Evolutionary conservation across 164 flowering plant genomes (phyloP), one percentile per base, ranked within the genome.

Genomic region (Santalum album): DNA sequence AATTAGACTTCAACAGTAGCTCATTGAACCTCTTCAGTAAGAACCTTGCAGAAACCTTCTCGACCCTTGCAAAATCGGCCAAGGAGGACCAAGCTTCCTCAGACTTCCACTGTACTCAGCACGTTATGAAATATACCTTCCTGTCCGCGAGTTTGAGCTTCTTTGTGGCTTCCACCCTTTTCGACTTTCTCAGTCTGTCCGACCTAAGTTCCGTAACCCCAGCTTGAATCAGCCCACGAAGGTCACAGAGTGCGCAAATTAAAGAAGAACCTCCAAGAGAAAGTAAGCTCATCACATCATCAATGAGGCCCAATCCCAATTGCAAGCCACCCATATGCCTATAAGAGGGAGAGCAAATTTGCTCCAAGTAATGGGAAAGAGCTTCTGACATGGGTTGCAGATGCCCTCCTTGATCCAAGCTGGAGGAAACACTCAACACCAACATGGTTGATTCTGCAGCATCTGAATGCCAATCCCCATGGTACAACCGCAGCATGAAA

Each of bases 401-500:
- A 50, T 72, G 78, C 15, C 72, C 75, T 16, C 71, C 71, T 61
- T 77, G 76, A 26, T 86, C 88, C 60, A 89, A 55, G 47, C 85
- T 86, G 32, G 78, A 76, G 51, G 99, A 92, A 1, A 92, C 34
- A 48, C 79, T 74, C 62, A 85, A 57, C 22, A 79, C 67, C 25
- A 77, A 74, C 69, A 63, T 64, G 12, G 86, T 71, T 20, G 91
- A 74, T 51, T 77, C 99, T 26, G 66, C 16, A 12, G 97, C 66
- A 61, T 92, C 87, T 12, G 90, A 72, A 56, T 65, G 69, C 90
- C 90, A 89, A 59, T 89, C 99, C 7, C 99, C 99, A 65, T 92
- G 87, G 65, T 89, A 87, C 17, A 92, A 72, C 36, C 96, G 84
- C 24, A 92, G 84, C 16, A 95, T 83, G 67, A 89, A 89, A 57